Evolutionary conservation across 1,284 basidiomycete species (phyloP), one percentile per base, ranked within the genome.

Genomic region (Apiotrichum veenhuisii): DNA sequence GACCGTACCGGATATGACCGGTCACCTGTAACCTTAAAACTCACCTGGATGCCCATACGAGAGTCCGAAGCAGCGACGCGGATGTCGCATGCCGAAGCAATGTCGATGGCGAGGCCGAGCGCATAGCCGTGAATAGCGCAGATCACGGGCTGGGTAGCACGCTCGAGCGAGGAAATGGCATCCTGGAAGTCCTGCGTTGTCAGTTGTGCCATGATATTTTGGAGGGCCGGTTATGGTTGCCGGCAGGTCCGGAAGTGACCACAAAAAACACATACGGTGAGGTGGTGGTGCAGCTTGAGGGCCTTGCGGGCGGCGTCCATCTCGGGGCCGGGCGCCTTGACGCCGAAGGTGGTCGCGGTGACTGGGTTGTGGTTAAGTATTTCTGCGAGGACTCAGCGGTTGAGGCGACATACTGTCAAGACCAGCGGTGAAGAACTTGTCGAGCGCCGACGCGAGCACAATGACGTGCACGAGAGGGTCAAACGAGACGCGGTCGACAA

Each of bases 81-180:
- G 14, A 96, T 82, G 70, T 96, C 93, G 70, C 89, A 91, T 0
- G 88, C 87, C 0, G 82, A 79, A 18, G 89, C 81, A 60, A 95
- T 82, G 74, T 98, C 82, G 52, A 83, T 70, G 0, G 71, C 89
- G 0, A 94, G 81, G 0, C 93, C 93, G 49, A 88, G 76, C 12
- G 85, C 83, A 8, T 85, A 72, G 0, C 91, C 91, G 68, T 93
- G 87, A 0, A 89, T 79, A 0, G 93, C 91, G 0, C 81, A 86
- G 54, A 98, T 89, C 57, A 97, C 89, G 0, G 93, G 93, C 68
- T 87, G 86, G 0, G 83, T 82, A 64, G 86, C 86, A n/a, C 82
- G 77, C 64, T 90, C 85, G 0, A 89, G 82, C 0, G 85, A 79
- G 0, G 82, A 79, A 51, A 93, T 88, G 34, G 84, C 83, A n/a